Evolutionary conservation across 23 red algal species (phyloP).

Genomic region (Gracilaria domingensis): DNA sequence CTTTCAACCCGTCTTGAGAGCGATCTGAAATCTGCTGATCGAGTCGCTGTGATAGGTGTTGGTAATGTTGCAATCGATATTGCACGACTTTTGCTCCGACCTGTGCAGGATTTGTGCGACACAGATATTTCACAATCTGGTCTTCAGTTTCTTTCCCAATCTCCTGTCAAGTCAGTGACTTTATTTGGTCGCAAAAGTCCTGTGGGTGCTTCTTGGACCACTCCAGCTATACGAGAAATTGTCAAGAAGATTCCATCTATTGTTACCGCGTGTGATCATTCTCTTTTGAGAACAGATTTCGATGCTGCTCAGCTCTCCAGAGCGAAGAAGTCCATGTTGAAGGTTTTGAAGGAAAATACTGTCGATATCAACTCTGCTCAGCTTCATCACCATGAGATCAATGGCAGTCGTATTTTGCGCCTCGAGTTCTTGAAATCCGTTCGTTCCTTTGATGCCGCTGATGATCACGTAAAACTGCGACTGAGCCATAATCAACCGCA

Average conservation of each 20-base stretch:
- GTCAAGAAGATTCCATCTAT: slow-evolving; percentile 38
- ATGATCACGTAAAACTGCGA: slow-evolving; percentile 16
- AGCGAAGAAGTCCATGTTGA: slow-evolving; percentile 41
- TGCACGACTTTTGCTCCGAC: slow-evolving; percentile 76
- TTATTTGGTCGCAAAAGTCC: slow-evolving; percentile 53
- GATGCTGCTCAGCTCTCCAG: slow-evolving; percentile 5
- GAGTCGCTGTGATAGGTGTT: slow-evolving; percentile 83
- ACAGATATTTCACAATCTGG: slow-evolving; percentile 46
- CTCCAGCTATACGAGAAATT: slow-evolving; percentile 58
- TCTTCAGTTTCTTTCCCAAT: slow-evolving; percentile 11
- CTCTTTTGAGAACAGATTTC: neutral
- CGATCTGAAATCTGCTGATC: slow-evolving; percentile 10
- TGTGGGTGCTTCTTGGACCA: slow-evolving; percentile 48
- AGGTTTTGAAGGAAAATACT: slow-evolving; percentile 27
- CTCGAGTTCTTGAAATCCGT: slow-evolving; percentile 28
- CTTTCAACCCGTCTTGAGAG: slow-evolving; percentile 9
- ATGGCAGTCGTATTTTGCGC: slow-evolving; percentile 5
- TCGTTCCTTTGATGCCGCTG: neutral
- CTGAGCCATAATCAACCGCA: neutral
- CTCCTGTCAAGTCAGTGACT: slow-evolving; percentile 21
- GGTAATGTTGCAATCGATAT: slow-evolving; percentile 97
- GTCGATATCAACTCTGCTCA: slow-evolving; percentile 24
- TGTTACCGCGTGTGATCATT: slow-evolving; percentile 25
- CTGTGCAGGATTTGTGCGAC: slow-evolving; percentile 22
- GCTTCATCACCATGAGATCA: slow-evolving; percentile 2